phyloP scores from a whole-genome alignment of 106 monocot genomes.

The Triglochin maritima region DNA sequence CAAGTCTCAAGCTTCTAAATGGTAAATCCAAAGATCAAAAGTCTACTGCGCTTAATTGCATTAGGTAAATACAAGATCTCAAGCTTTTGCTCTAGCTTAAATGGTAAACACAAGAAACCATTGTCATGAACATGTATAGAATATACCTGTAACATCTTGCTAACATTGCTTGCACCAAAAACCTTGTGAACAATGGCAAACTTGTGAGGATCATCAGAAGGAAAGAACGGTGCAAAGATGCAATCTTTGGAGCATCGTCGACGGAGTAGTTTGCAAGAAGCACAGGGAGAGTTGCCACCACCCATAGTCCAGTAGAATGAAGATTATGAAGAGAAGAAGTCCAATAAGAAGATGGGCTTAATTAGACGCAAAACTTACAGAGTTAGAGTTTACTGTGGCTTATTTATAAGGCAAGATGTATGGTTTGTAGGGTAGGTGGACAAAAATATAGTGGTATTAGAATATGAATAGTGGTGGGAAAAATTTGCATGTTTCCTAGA shows the following conservation, averaged over 20 bases:
- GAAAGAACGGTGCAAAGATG: constrained; percentile 73
- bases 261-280: constrained; percentile 59
- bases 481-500: not conserved
- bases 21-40: too few species aligned
- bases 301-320: constrained; percentile 11
- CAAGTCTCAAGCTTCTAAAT: too few species aligned
- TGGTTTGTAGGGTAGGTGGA: not conserved
- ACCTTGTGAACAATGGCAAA: constrained; percentile 77
- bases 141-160: constrained; percentile 65
- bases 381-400: not conserved
- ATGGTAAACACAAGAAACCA: not conserved
- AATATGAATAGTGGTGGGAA: not conserved
- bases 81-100: constrained; percentile 1
- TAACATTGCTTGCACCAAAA: constrained; percentile 70
- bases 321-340: not conserved
- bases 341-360: not conserved
- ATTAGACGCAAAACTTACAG: too few species aligned
- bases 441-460: too few species aligned
- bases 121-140: not conserved
- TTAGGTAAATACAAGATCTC: constrained; percentile 7
- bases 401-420: not conserved
- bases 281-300: constrained; percentile 49
- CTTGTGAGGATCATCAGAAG: constrained; percentile 57
- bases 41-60: too few species aligned
- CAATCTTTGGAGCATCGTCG: constrained; percentile 58